Percentiles rank a stretch among this genome's conserved stretches.
Evolutionary conservation across 345 rosid species (phyloP).

Genomic region (Corchorus olitorius): DNA sequence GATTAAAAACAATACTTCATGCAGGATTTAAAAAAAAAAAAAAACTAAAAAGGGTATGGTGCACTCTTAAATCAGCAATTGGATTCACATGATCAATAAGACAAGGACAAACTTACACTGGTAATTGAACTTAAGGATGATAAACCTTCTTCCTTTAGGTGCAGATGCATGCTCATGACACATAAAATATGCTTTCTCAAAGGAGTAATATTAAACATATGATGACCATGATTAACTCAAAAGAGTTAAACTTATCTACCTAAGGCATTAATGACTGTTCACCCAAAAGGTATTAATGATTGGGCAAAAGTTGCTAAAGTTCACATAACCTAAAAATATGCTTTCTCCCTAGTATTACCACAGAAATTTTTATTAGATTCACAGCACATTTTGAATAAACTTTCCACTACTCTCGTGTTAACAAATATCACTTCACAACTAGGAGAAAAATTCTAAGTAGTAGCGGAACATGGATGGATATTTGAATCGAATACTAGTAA

Average conservation of each 20-base stretch:
- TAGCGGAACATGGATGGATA: not conserved
- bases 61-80: not conserved
- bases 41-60: not conserved
- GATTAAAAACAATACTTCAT: not conserved
- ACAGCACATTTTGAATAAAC: not conserved
- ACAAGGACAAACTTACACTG: not conserved
- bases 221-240: not conserved
- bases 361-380: not conserved
- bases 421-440: not conserved
- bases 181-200: not conserved
- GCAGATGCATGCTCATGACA: not conserved
- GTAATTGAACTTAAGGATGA: constrained; percentile 2
- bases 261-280: not conserved
- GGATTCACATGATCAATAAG: not conserved
- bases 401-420: not conserved
- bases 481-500: not conserved
- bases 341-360: not conserved
- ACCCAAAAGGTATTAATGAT: not conserved
- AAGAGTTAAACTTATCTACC: not conserved
- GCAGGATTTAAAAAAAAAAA: not conserved
- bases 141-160: not conserved
- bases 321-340: not conserved
- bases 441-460: not conserved
- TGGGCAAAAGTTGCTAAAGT: not conserved
- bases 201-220: not conserved